Evolutionary conservation across 1,284 basidiomycete species (phyloP), one percentile per base, ranked within the genome.

Genomic region (Inonotus hispidus): DNA sequence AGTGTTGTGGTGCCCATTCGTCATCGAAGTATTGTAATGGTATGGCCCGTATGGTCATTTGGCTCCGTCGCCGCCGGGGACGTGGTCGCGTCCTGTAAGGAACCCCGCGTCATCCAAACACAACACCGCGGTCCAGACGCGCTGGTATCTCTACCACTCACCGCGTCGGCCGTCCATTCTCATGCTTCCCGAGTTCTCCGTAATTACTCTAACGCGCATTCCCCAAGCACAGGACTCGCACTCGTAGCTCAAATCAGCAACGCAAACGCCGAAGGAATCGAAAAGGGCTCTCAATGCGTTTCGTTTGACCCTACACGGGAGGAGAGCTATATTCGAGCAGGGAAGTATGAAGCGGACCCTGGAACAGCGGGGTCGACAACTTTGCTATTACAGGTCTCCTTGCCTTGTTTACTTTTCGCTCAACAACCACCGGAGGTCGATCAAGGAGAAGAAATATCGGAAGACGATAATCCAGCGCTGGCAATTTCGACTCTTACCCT

Each of bases 281-380:
- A 71, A 7, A 76, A 78, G 46, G 79, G 75, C 13, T 89, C 87
- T 0, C 71, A 68, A 0, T 65, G 71, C 13, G 72, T 90, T 19
- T 71, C 77, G 13, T 88, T 88, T 67, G 62, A 64, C 37, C 87
- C 88, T 1, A 32, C 46, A n/a, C 75, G 77, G 2, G 63, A 63
- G 2, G 41, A 43, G 41, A 21, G 41, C 6, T 74, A 82, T 29
- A 69, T 71, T 11, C 68, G 79, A 25, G 78, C 82, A 16, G 74
- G 74, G n/a, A 56, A 69, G 19, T 84, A 80, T 64, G 70, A 66
- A 1, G 87, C 85, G 7, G 85, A 90, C 66, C 74, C 85, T 0
- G 75, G 81, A 6, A 89, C 87, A 0, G 88, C 88, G 32, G 87
- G 85, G 16, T 84, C 88, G 16, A 84, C 79, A 10, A 82, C 83